Percentiles rank a stretch among this genome's conserved stretches.
Conservation (phyloP, 2,329 filamentous ascomycete species). For the Cladorrhinum sp. region DNA sequence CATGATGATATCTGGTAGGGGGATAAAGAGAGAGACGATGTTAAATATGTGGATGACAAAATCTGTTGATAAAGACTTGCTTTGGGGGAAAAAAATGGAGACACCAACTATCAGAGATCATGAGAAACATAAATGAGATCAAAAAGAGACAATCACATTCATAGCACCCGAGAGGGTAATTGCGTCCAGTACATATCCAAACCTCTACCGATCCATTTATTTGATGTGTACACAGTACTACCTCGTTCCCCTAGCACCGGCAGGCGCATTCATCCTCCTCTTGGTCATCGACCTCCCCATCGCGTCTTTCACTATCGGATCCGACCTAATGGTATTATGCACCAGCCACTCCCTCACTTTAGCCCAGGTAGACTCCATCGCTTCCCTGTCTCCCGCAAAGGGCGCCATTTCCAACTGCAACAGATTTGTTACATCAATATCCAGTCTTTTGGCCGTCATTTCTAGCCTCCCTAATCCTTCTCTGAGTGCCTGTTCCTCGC, state of each 20-base stretch:
- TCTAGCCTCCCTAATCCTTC: conserved; percentile 69
- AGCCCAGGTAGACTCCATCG: conserved; percentile 61
- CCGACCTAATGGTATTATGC: conserved; percentile 75
- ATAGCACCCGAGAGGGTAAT: too few species aligned
- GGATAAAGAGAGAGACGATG: too few species aligned
- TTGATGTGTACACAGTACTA: conserved; percentile 23
- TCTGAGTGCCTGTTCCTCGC: conserved; percentile 48
- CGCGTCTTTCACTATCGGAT: conserved; percentile 79
- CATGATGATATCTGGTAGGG: too few species aligned
- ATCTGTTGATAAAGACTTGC: too few species aligned
- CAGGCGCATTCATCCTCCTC: conserved; percentile 59
- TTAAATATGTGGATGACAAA: too few species aligned
- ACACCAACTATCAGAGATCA: too few species aligned
- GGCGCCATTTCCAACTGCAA: conserved; percentile 78
- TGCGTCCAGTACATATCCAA: too few species aligned
- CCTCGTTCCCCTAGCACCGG: conserved; percentile 55
- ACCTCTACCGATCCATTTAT: too few species aligned
- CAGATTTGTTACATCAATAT: conserved; percentile 67
- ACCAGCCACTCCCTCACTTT: conserved; percentile 85
- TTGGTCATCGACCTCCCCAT: conserved; percentile 65
- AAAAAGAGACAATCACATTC: too few species aligned
- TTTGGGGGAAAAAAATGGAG: too few species aligned
- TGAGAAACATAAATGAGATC: too few species aligned
- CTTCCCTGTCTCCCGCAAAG: conserved; percentile 68
- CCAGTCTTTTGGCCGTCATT: conserved; percentile 54